Percentiles rank a stretch among this genome's conserved stretches.
Conservation (phyloP, 164 flowering plant genomes). For the Annona cherimola region DNA sequence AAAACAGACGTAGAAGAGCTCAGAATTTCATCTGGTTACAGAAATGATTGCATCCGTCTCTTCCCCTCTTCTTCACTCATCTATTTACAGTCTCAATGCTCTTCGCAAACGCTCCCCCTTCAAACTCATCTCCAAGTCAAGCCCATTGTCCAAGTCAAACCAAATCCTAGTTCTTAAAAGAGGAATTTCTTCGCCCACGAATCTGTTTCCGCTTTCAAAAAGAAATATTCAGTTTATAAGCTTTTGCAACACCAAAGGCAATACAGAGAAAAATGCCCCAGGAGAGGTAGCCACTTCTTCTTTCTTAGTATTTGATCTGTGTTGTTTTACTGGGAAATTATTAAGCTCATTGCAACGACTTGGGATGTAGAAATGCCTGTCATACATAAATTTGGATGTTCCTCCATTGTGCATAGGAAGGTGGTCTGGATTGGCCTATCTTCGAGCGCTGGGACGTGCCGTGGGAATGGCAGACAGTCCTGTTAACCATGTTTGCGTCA, state of each 20-base stretch:
- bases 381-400: background rate
- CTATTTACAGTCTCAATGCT: conserved; percentile 15
- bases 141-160: conserved; percentile 2
- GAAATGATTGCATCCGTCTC: conserved; percentile 18
- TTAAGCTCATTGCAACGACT: background rate
- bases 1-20: background rate
- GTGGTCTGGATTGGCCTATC: conserved; percentile 48
- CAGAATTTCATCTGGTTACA: background rate
- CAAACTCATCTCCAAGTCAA: conserved; percentile 2
- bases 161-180: conserved; percentile 6
- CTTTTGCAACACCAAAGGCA: conserved; percentile 23
- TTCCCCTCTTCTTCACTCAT: conserved; percentile 22
- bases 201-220: conserved; percentile 1
- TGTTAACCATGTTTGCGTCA: conserved; percentile 73
- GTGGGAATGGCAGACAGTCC: conserved; percentile 81
- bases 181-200: background rate
- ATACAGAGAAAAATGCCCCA: conserved; percentile 16
- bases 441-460: conserved; percentile 85
- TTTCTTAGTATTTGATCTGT: background rate
- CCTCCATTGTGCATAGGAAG: conserved; percentile 26
- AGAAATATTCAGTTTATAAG: conserved; percentile 20
- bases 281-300: conserved; percentile 21
- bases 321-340: background rate
- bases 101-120: conserved; percentile 8
- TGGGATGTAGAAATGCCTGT: background rate